Evolutionary conservation across 352 stramenopile species (phyloP).

Genomic region (Phytophthora sansomeana): DNA sequence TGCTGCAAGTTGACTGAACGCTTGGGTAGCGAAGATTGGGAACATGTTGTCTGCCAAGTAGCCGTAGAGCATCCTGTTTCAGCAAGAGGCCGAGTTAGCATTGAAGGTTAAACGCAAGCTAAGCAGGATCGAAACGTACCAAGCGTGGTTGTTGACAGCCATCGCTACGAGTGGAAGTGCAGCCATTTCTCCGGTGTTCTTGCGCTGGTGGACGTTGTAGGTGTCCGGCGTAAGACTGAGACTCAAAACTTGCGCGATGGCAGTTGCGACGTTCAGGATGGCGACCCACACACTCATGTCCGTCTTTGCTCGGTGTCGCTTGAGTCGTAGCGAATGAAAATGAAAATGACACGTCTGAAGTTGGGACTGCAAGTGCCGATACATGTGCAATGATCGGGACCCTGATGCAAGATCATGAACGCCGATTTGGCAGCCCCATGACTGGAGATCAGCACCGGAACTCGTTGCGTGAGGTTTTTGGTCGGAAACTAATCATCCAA

Average conservation of each 20-base stretch:
- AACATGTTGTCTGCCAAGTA: conserved; percentile 36
- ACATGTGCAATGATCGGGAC: no score
- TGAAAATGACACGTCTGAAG: no score
- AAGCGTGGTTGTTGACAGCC: conserved; percentile 33
- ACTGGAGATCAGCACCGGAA: conserved; percentile 24
- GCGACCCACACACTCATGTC: conserved; percentile 30
- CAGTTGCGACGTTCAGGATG: conserved; percentile 26
- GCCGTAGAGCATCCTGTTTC: conserved; percentile 37
- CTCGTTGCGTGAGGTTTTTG: conserved; percentile 9
- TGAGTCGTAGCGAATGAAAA: conserved; percentile 1
- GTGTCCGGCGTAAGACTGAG: conserved; percentile 32
- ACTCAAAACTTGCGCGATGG: conserved; percentile 22
- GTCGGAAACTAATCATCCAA: conserved; percentile 18
- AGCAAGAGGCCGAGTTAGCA: not conserved
- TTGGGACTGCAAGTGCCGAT: no score
- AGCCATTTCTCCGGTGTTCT: conserved; percentile 28
- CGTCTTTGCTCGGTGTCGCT: not conserved
- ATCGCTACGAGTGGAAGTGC: conserved; percentile 31
- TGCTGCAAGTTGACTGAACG: conserved; percentile 27
- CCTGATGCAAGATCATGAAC: conserved; percentile 6
- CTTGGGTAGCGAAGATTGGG: conserved; percentile 33
- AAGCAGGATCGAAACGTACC: conserved; percentile 14
- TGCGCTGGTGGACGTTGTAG: conserved; percentile 30
- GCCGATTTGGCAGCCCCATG: conserved; percentile 3
- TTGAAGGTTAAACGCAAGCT: not conserved